Evolutionary conservation across 768 basidiomycete genomes (phyloP).

Genomic region (Pleurotus giganteus): DNA sequence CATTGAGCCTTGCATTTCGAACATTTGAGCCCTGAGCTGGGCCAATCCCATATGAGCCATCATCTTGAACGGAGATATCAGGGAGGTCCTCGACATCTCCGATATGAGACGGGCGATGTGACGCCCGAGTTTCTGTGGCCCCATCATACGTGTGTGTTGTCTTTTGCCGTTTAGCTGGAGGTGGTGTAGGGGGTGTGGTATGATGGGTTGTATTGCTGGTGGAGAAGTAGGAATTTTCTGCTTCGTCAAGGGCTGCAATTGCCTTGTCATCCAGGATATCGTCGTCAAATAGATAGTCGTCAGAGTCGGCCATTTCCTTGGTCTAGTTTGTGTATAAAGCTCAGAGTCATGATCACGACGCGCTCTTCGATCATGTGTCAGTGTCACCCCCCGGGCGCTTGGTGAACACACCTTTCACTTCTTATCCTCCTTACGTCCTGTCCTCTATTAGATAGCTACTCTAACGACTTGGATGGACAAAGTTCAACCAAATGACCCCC

Average conservation of each 20-base stretch:
- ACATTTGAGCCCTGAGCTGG: slow-evolving; percentile 14
- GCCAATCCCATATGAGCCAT: slow-evolving; percentile 54
- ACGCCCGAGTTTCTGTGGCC: not conserved
- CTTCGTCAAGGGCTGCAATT: slow-evolving; percentile 58
- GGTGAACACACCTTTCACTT: not conserved
- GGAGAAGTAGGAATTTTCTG: slow-evolving; percentile 44
- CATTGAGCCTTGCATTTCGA: slow-evolving; percentile 5
- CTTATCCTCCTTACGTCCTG: no score
- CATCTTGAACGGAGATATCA: slow-evolving; percentile 57
- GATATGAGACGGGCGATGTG: slow-evolving; percentile 13
- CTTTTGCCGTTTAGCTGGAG: slow-evolving; percentile 56
- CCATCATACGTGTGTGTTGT: slow-evolving; percentile 26
- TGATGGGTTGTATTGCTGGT: slow-evolving; percentile 11
- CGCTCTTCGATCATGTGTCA: no score
- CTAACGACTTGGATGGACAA: slow-evolving; percentile 13
- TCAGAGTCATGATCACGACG: no score
- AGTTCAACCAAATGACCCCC: slow-evolving; percentile 7
- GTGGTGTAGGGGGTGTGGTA: slow-evolving; percentile 22
- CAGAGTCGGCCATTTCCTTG: slow-evolving; percentile 54
- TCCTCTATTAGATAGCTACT: not conserved
- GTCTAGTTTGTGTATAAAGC: no score
- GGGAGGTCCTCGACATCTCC: slow-evolving; percentile 55
- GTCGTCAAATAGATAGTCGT: slow-evolving; percentile 65
- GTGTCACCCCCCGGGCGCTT: no score
- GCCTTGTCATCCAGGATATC: slow-evolving; percentile 61